Base-by-base conservation (phyloP, 495 filamentous ascomycete species). In the Recurvomyces mirabilis region DNA sequence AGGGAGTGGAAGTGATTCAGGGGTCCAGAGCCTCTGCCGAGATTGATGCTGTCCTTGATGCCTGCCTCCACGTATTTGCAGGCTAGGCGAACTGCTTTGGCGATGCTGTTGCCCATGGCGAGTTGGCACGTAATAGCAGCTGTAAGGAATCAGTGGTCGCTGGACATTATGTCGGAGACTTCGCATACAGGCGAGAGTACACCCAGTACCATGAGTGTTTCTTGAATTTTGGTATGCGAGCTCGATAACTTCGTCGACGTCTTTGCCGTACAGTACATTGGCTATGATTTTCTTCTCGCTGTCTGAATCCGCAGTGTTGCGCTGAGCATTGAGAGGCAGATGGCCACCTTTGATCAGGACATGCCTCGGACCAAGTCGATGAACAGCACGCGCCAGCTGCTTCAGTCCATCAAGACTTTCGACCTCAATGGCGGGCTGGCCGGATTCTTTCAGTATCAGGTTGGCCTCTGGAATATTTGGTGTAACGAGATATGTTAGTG, bases 201-300 rank as follows among this genome's bases (percentile, higher is more conserved):
- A 98, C 15, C 91, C 91, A 5, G 91, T 98, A 2, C 91, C 91
- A 62, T 98, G 91, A 2, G 91, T 98, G 50, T 91, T 87, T 47
- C 69, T 81, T 4, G 80, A 81, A 2, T 70, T 59, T 18, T 81
- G 63, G 56, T 79, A 94, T 1, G 68, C 68, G 7, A 70, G 81
- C 60, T 87, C 75, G 31, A 91, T 71, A 20, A 77, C 63, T 1
- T 72, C 68, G 0, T 65, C 52, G 14, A 72, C 49, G 0, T 65
- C 65, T 3, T 74, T 71, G 26, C 86, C 78, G 47, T 73, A 73
- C 1, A 94, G 68, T 20, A 93, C 69, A 59, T 96, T 80, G 20
- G 93, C 66, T 1, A 94, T 75, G 4, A 73, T 59, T 18, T 81
- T 66, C 34, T 64, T 74, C 22, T 87, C 79, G 18, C 65, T 67